phyloP scores from a whole-genome alignment of 1,284 basidiomycete species.

The Tylopilus microsporus region DNA sequence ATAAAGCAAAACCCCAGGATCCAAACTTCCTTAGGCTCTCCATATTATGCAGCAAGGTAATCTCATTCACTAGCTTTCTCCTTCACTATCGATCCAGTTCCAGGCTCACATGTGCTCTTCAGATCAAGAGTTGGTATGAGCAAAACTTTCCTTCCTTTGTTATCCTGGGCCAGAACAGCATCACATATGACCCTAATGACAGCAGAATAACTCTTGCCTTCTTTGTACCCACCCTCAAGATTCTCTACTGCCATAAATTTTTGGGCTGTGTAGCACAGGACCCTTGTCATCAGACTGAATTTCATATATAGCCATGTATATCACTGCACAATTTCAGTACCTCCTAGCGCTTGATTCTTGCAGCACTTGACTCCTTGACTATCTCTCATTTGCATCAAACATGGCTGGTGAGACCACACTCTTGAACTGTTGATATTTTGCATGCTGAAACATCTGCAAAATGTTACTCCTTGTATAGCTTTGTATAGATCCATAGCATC shows the following conservation, averaged over 20 bases:
- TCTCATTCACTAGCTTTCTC: background rate
- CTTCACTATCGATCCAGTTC: background rate
- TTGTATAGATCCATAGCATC: too few species aligned
- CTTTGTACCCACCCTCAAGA: too few species aligned
- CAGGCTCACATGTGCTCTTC: conserved; percentile 3
- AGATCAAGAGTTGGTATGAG: conserved; percentile 93
- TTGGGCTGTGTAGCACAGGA: too few species aligned
- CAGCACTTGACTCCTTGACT: conserved; percentile 91
- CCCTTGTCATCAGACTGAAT: conserved; percentile 26
- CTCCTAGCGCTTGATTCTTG: conserved; percentile 86
- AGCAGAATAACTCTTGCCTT: too few species aligned
- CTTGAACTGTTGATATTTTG: background rate
- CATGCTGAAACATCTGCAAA: conserved; percentile 8
- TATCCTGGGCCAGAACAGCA: conserved; percentile 36
- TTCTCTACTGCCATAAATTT: too few species aligned
- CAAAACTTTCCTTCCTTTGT: conserved; percentile 86
- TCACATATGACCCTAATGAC: conserved; percentile 23
- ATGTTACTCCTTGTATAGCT: too few species aligned
- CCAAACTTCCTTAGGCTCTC: conserved; percentile 83
- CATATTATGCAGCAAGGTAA: conserved; percentile 73
- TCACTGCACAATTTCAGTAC: conserved; percentile 88
- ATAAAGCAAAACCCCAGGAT: conserved; percentile 74
- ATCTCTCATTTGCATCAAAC: conserved; percentile 88
- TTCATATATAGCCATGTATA: conserved; percentile 69
- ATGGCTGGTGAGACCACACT: conserved; percentile 67